Evolutionary conservation across 345 rosid genomes (phyloP).

Genomic region (Heritiera littoralis): DNA sequence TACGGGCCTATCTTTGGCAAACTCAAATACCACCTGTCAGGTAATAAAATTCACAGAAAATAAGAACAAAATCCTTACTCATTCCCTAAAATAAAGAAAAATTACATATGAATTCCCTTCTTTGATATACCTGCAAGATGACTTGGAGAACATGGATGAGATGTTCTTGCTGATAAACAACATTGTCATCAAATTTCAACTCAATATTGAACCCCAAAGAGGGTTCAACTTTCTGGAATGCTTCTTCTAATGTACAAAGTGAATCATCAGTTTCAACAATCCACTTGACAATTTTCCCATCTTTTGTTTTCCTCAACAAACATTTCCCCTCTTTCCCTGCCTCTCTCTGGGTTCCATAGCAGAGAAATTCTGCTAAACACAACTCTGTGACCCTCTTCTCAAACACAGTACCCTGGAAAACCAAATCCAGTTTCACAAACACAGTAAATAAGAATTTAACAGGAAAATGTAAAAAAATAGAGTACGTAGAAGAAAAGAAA

Average conservation of each 20-base stretch:
- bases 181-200: conserved; percentile 81
- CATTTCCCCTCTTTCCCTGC: conserved; percentile 49
- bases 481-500: too few relatives aligned
- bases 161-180: conserved; percentile 59
- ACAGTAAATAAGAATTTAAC: neutral
- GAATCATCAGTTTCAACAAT: conserved; percentile 70
- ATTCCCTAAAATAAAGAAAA: neutral
- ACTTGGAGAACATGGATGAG: conserved; percentile 63
- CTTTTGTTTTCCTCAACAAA: conserved; percentile 68
- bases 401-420: conserved; percentile 57
- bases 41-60: neutral
- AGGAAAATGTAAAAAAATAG: neutral
- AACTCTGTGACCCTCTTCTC: conserved; percentile 84
- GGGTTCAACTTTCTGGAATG: conserved; percentile 70
- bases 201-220: conserved; percentile 86
- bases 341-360: conserved; percentile 72
- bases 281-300: conserved; percentile 73
- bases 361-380: conserved; percentile 58
- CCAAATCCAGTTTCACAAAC: neutral
- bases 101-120: neutral
- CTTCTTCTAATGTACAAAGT: conserved; percentile 75
- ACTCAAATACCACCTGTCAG: conserved; percentile 57
- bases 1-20: conserved; percentile 60
- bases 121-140: conserved; percentile 48
- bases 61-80: neutral